Conservation (phyloP, 2,329 filamentous ascomycete genomes). For the Chaetomiaceae sp. region DNA sequence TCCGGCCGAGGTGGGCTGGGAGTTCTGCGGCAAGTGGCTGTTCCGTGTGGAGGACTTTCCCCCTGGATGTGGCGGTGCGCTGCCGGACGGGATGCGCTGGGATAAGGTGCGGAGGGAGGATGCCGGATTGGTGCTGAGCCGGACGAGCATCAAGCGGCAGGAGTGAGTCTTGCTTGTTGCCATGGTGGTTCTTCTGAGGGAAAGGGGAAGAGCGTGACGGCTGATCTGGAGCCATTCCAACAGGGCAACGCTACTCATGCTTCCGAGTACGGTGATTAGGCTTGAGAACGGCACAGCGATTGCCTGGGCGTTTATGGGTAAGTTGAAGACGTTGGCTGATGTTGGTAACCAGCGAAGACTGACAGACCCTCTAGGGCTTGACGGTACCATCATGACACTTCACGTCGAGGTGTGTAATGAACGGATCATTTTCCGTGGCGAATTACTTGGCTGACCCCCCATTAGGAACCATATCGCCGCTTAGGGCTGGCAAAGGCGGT, state of each 20-base stretch:
- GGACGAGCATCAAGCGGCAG: constrained; percentile 51
- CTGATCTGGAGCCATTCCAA: not conserved
- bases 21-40: constrained; percentile 52
- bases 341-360: not conserved
- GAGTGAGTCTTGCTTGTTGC: constrained; percentile 43
- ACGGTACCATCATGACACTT: constrained; percentile 23
- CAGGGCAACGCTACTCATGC: constrained; percentile 35
- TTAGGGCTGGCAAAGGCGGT: constrained; percentile 58
- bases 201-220: not conserved
- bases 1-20: constrained; percentile 21
- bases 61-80: constrained; percentile 6
- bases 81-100: constrained; percentile 51
- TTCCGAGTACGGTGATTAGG: constrained; percentile 44
- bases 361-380: constrained; percentile 17
- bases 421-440: constrained; percentile 39
- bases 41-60: constrained; percentile 42
- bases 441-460: constrained; percentile 42
- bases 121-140: constrained; percentile 46
- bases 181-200: not conserved
- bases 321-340: not conserved
- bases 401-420: constrained; percentile 24
- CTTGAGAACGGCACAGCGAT: constrained; percentile 43
- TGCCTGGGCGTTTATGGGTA: constrained; percentile 58
- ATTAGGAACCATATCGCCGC: constrained; percentile 52
- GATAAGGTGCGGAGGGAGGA: constrained; percentile 45